Conservation (phyloP, 139 green algal genomes). For the Deuterostichococcus epilithicus region DNA sequence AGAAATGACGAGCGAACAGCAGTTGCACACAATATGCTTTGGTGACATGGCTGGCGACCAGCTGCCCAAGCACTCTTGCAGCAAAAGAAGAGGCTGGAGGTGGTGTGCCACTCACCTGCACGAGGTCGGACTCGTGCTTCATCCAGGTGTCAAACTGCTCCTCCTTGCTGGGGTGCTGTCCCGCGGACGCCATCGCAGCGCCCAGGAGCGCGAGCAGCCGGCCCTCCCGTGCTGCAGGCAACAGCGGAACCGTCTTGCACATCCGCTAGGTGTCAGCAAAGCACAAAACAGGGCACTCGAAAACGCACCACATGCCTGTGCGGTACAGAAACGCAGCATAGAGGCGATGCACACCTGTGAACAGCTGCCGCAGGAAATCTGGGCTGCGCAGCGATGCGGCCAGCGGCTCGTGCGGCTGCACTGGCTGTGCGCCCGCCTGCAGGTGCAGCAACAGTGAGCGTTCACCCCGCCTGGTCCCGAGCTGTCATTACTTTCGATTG, state of each 20-base stretch:
- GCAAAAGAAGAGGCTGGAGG: background rate
- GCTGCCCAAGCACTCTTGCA: too few species aligned
- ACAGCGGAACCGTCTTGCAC: slow-evolving; percentile 31
- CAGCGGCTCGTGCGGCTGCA: background rate
- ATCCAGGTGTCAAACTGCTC: slow-evolving; percentile 86
- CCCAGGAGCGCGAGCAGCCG: slow-evolving; percentile 56
- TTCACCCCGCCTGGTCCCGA: background rate
- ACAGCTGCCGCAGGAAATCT: background rate
- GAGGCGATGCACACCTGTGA: too few species aligned
- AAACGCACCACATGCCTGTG: too few species aligned
- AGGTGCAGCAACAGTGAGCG: background rate
- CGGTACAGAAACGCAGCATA: too few species aligned
- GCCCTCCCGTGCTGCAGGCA: slow-evolving; percentile 52
- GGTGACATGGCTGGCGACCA: too few species aligned
- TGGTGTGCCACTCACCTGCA: slow-evolving; percentile 39
- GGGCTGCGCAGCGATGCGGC: background rate
- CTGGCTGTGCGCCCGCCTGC: background rate
- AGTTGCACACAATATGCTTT: too few species aligned
- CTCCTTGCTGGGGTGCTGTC: background rate
- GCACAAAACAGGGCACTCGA: too few species aligned
- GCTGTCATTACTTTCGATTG: too few species aligned
- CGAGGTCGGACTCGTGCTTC: slow-evolving; percentile 73
- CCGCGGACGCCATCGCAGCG: slow-evolving; percentile 35
- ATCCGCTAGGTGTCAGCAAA: too few species aligned
- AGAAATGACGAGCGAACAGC: too few species aligned